Base-by-base conservation (phyloP, 768 basidiomycete genomes). In the Hydnum rufescens region DNA sequence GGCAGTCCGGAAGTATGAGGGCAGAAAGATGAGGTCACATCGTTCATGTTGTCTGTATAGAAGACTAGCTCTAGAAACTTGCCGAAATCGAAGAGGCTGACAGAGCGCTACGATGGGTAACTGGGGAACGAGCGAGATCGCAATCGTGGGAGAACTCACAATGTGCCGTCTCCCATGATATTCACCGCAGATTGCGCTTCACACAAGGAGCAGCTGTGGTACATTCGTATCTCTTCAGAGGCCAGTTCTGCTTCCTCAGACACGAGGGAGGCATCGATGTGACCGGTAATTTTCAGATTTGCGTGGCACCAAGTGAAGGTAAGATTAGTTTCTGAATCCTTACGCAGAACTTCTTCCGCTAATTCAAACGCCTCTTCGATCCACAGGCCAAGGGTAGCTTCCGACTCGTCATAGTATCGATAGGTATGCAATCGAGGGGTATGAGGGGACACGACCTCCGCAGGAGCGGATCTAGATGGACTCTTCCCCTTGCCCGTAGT, bases 61-160 rank as follows among this genome's bases (percentile, higher is more conserved):
- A 74, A 55, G 1, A 74, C 60, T 3, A 77, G 59, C 60, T 79
- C 76, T 16, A 77, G 61, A 56, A 69, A 77, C 58, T 79, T 79
- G 18, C 70, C 73, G 53, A 72, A 76, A 0, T 76, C 76, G 44
- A 71, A 65, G 4, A 77, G 59, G 52, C 77, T 76, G 47, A 26
- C 5, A 13, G 23, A 53, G 22, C 5, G 3, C 34, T n/a, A 42
- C 34, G 26, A 39, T 46, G 25, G 34, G 46, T 51, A 51, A 30
- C 6, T 19, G 43, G 18, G 4, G 39, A 23, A 19, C 22, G 34
- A 34, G 51, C 26, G 52, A 16, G 22, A 39, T 34, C 50, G n/a
- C 43, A 54, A 29, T 51, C 47, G 25, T 23, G 28, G 22, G 3
- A 25, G 44, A 22, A 70, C 76, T 53, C 59, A 78, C 78, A 67